Evolutionary conservation across 768 basidiomycete genomes (phyloP).

Genomic region (Mycena floridula): DNA sequence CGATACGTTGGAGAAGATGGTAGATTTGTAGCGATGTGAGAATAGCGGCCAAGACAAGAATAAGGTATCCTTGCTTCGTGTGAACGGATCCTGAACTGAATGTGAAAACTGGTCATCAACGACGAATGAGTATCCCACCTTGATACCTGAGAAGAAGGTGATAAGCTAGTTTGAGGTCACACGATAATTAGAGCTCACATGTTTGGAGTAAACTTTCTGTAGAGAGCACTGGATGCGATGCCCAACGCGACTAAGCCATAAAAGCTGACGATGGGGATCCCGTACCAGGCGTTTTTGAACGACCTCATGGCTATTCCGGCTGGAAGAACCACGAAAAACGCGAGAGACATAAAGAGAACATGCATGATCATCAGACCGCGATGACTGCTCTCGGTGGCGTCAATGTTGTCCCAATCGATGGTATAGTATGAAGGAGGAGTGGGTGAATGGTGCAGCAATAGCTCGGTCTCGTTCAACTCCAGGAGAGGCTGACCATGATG

Average conservation of each 20-base stretch:
- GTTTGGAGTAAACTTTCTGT: slow-evolving; percentile 75
- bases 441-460: slow-evolving; percentile 56
- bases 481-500: slow-evolving; percentile 42
- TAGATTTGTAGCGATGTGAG: slow-evolving; percentile 52
- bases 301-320: slow-evolving; percentile 74
- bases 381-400: slow-evolving; percentile 38
- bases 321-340: slow-evolving; percentile 82
- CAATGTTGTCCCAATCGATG: slow-evolving; percentile 61
- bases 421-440: slow-evolving; percentile 82
- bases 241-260: slow-evolving; percentile 58
- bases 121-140: slow-evolving; percentile 33
- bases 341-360: slow-evolving; percentile 64
- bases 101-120: slow-evolving; percentile 13
- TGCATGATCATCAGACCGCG: slow-evolving; percentile 73
- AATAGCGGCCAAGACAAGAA: slow-evolving; percentile 37
- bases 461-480: slow-evolving; percentile 74
- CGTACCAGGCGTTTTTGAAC: slow-evolving; percentile 62
- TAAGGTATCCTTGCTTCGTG: slow-evolving; percentile 48
- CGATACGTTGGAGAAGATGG: slow-evolving; percentile 41
- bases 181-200: slow-evolving; percentile 48
- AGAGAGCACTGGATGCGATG: slow-evolving; percentile 60
- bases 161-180: slow-evolving; percentile 16
- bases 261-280: slow-evolving; percentile 54
- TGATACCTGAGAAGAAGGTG: slow-evolving; percentile 50
- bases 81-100: slow-evolving; percentile 51